Base-by-base conservation (phyloP, 2,329 filamentous ascomycete species). In the Xylariaceae sp. region DNA sequence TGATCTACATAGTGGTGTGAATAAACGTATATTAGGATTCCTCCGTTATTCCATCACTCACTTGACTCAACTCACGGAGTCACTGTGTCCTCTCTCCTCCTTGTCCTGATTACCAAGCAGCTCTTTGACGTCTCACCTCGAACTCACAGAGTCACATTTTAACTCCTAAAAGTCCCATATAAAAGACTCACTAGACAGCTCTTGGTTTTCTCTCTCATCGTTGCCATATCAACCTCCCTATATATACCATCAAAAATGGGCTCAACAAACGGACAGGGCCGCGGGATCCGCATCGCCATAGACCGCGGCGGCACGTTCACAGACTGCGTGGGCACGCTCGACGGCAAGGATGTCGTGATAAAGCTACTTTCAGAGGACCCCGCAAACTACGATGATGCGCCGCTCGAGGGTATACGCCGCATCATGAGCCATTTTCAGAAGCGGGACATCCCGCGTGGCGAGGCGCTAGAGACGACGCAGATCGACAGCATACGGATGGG, bases 401-500 rank as follows among this genome's bases (percentile, higher is more conserved):
- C 92, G 2, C 82, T 96, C 15, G 92, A 96, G 77, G 92, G 92
- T 34, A 96, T 96, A 71, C 85, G 92, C 13, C 87, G 92, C 59
- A 86, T 96, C 58, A 85, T 96, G 74, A 88, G 87, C 65, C 86
- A 85, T 67, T 95, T 95, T 73, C 84, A 86, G 1, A 81, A 82
- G 56, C 81, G 82, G 59, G 87, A 93, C 3, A 92, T 95, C 50
- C 89, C 90, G 2, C 86, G 92, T 52, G 91, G 90, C 30, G 80
- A 92, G 71, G 78, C 88, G 0, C 78, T 96, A 7, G 91, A 96
- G 73, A 96, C 92, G 0, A 84, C 86, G 15, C 77, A 86, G 69
- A 95, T 97, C 67, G 90, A 94, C 67, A 92, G 89, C 57, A 96
- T 97, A 72, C 88, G 92, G 52, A 97, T 97, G 92, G 92, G 92